Percentiles rank a stretch among this genome's conserved stretches.
phyloP scores from a whole-genome alignment of 169 alveolate species.

The Cryptosporidium felis region DNA sequence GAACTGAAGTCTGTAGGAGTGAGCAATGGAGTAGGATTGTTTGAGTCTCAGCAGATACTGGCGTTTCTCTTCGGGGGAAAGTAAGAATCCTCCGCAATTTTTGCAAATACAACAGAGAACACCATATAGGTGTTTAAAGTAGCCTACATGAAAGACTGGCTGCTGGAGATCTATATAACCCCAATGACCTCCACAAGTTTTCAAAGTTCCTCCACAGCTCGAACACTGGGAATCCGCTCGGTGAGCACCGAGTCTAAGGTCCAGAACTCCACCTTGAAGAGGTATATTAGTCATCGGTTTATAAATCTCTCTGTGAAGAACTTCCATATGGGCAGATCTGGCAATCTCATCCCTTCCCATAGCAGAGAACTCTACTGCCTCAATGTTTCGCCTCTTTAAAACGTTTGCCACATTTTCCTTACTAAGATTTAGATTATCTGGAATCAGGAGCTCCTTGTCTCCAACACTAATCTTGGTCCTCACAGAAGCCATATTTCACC shows the following conservation, averaged over 20 bases:
- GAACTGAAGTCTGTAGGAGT: constrained; percentile 82
- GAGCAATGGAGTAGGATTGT: constrained; percentile 82
- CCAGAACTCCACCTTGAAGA: constrained; percentile 83
- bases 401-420: constrained; percentile 24
- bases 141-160: constrained; percentile 99
- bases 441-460: not conserved
- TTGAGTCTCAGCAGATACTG: constrained; percentile 73
- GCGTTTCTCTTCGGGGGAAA: constrained; percentile 81
- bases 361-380: constrained; percentile 82
- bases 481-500: constrained; percentile 1
- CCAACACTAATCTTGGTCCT: constrained; percentile 17
- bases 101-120: constrained; percentile 92
- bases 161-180: constrained; percentile 93
- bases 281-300: constrained; percentile 79
- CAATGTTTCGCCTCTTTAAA: constrained; percentile 72
- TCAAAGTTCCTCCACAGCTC: constrained; percentile 87
- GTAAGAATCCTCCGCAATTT: constrained; percentile 87
- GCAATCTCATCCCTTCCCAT: constrained; percentile 82
- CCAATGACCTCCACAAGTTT: constrained; percentile 98
- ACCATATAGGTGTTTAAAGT: constrained; percentile 90
- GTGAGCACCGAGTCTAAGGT: constrained; percentile 75
- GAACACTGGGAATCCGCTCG: constrained; percentile 80
- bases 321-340: constrained; percentile 79
- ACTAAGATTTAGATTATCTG: constrained; percentile 6
- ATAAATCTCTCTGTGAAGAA: constrained; percentile 81